These are phyloP conservation scores for Colletotrichum lini DNA, from an alignment of 2,329 filamentous ascomycete species.

Conservation along the genomic window DNA sequence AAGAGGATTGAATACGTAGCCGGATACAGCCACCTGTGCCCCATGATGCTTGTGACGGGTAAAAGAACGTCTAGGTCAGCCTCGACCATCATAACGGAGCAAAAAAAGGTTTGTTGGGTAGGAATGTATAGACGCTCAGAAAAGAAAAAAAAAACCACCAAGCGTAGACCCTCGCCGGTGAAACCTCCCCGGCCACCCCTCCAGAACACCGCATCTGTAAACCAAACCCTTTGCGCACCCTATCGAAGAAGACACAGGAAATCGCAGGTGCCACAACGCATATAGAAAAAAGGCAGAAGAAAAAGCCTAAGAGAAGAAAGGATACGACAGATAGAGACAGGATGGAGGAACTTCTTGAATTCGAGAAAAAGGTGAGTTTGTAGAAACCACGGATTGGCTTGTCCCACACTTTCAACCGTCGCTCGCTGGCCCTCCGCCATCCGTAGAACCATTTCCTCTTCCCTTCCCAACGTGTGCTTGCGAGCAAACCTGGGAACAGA, in stretches of 20 bases:
- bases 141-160: constrained; percentile 1
- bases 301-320: constrained; percentile 1
- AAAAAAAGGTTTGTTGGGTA: neutral
- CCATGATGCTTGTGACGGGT: neutral
- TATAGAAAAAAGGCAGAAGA: neutral
- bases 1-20: neutral
- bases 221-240: neutral
- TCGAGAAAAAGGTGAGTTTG: constrained; percentile 38
- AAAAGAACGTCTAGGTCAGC: constrained; percentile 25
- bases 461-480: constrained; percentile 1
- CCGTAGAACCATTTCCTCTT: neutral
- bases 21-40: neutral
- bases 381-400: constrained; percentile 17
- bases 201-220: neutral
- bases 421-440: constrained; percentile 5
- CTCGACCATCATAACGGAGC: neutral
- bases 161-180: neutral
- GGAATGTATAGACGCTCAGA: constrained; percentile 18
- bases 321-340: neutral
- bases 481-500: constrained; percentile 18
- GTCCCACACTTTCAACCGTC: constrained; percentile 18
- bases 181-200: neutral
- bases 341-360: constrained; percentile 40
- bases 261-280: constrained; percentile 22
- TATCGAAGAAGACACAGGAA: neutral